Percentiles rank a stretch among this genome's conserved stretches.
These are phyloP conservation scores for Lactarius indigo DNA, from an alignment of 768 basidiomycete genomes.

Conservation along the genomic window DNA sequence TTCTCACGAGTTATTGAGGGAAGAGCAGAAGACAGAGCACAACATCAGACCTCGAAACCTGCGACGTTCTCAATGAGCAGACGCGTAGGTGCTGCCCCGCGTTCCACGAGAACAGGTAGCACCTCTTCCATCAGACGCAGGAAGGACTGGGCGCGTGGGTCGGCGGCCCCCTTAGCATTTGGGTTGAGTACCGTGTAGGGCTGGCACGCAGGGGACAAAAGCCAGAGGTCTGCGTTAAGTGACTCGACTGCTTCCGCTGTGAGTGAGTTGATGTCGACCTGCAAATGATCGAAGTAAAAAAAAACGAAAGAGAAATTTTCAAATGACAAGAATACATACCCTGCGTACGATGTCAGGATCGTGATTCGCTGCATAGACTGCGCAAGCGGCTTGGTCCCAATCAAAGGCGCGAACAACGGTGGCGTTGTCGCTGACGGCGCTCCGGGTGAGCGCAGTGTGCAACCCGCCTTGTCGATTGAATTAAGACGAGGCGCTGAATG, in stretches of 20 bases:
- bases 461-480: slow-evolving; percentile 53
- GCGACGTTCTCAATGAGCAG: slow-evolving; percentile 79
- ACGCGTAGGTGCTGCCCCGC: slow-evolving; percentile 48
- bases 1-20: not conserved
- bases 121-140: slow-evolving; percentile 62
- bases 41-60: slow-evolving; percentile 65
- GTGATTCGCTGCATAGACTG: slow-evolving; percentile 65
- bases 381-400: slow-evolving; percentile 74
- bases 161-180: slow-evolving; percentile 60
- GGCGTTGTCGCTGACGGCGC: slow-evolving; percentile 37
- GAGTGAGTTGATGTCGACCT: slow-evolving; percentile 58
- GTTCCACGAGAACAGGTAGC: slow-evolving; percentile 52
- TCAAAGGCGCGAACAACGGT: slow-evolving; percentile 68
- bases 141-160: slow-evolving; percentile 76
- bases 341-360: slow-evolving; percentile 46
- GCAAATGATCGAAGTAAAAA: slow-evolving; percentile 29
- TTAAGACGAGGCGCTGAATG: not conserved
- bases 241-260: slow-evolving; percentile 44
- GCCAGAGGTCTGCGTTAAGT: slow-evolving; percentile 62
- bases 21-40: not conserved
- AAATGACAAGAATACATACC: slow-evolving; percentile 35
- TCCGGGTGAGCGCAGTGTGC: slow-evolving; percentile 60
- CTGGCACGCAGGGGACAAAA: slow-evolving; percentile 80
- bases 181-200: slow-evolving; percentile 81
- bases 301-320: not conserved